Conservation (phyloP, 2,329 filamentous ascomycete genomes). For the Passalora sequoiae region DNA sequence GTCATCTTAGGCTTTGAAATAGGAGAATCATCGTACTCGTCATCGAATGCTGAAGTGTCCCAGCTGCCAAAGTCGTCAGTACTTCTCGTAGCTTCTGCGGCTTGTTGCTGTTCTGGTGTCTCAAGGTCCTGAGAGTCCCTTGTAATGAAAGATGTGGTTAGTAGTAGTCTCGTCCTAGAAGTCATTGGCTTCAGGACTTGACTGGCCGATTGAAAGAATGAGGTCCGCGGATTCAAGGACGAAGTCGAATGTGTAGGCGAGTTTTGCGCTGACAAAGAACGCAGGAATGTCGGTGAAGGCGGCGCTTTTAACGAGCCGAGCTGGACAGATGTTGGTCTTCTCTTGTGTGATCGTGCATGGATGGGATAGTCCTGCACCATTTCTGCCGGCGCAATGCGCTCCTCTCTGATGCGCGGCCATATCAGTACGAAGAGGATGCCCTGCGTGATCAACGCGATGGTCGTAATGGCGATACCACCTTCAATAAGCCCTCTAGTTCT, state of each 20-base stretch:
- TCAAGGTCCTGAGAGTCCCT: conserved; percentile 31
- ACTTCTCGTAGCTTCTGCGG: conserved; percentile 36
- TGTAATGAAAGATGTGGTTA: conserved; percentile 49
- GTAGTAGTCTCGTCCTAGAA: conserved; percentile 39
- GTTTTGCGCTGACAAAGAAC: conserved; percentile 11
- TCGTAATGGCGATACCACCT: conserved; percentile 28
- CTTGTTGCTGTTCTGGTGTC: conserved; percentile 19
- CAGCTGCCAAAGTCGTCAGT: conserved; percentile 66
- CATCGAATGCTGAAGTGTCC: conserved; percentile 65
- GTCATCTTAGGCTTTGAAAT: conserved; percentile 43
- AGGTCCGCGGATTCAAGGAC: conserved; percentile 21
- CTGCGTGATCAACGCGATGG: conserved; percentile 24
- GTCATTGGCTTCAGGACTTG: conserved; percentile 9
- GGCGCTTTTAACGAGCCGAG: conserved; percentile 23
- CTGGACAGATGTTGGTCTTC: conserved; percentile 20
- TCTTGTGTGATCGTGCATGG: conserved; percentile 14
- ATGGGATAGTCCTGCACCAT: conserved; percentile 9
- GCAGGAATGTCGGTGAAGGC: conserved; percentile 19
- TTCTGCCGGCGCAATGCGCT: neutral
- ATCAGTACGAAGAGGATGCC: conserved; percentile 25
- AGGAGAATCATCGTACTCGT: conserved; percentile 55
- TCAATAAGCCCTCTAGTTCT: conserved; percentile 14
- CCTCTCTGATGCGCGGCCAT: conserved; percentile 11
- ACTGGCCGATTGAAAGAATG: conserved; percentile 21
- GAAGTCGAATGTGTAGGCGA: conserved; percentile 23